Base-by-base conservation (phyloP, 345 rosid genomes). In the Gossypium turneri region DNA sequence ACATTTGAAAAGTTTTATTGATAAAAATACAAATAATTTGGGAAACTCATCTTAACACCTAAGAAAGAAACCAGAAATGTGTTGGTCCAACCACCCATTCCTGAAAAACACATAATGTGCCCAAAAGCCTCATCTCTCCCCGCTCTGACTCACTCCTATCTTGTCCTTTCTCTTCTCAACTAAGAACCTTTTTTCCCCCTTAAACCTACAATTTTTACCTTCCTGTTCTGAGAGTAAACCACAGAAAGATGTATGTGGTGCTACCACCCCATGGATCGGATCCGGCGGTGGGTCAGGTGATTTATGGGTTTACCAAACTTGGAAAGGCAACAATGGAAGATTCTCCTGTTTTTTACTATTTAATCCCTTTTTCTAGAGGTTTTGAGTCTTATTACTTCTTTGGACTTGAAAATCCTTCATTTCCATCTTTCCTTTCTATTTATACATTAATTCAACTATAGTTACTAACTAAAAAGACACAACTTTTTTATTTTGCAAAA, bases 281-380 rank as follows among this genome's bases (percentile, higher is more conserved):
- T 87, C 81, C 75, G 53, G 90, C 66, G 81, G 72, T 76, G 93
- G 81, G 74, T 82, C 84, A 78, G 81, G 81, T 56, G 88, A 86
- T 85, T 88, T 79, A 70, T 83, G 83, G 80, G 91, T 90, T 81
- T 93, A 91, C 83, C 93, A 90, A 80, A 85, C 83, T 76, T 95
- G 99, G 99, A 93, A 91, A 86, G 98, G 92, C 79, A 93, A 93
- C 82, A 93, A 95, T 85, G 98, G 90, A 75, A 89, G 93, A 53
- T 76, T 43, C 65, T 58, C 16, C 34, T 38, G 50, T 57, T 56
- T 27, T 4, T 12, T 70, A 2, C 25, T 7, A 24, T 27, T 12
- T 56, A 9, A 5, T 4, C 25, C 34, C 17, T 43, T 52, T 64
- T 24, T 19, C 51, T 25, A 9, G 20, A 2, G 1, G 56, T 20